A percentile compares a stretch with the other conserved stretches of the same genome.
These are phyloP conservation scores for Talaromyces sp. DNA, from an alignment of 2,329 filamentous ascomycete genomes.

Conservation along the genomic window DNA sequence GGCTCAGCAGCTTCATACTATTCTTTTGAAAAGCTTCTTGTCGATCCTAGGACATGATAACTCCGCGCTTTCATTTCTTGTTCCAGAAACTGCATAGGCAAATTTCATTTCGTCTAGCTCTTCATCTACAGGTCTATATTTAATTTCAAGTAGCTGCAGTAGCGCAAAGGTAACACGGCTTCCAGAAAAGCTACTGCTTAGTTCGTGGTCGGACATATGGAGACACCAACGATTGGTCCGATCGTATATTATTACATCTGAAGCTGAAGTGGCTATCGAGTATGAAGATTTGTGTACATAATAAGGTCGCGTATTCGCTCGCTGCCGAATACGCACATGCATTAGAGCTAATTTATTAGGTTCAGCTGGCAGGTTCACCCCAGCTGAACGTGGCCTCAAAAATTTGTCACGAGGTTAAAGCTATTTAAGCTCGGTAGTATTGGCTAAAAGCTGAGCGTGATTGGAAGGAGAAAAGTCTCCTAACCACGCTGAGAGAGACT, in stretches of 20 bases:
- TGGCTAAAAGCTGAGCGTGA: background rate
- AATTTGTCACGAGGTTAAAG: background rate
- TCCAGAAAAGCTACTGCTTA: background rate
- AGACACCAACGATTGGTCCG: background rate
- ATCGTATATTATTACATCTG: too few relatives aligned
- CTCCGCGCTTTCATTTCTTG: background rate
- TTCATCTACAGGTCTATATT: background rate
- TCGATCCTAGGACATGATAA: background rate
- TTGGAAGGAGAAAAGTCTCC: background rate
- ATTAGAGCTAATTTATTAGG: background rate
- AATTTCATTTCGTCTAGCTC: background rate
- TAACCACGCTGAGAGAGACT: background rate
- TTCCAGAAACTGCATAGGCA: background rate
- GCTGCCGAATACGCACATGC: conserved; percentile 7
- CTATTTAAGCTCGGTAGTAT: background rate
- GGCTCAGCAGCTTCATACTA: background rate
- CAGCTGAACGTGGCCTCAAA: background rate
- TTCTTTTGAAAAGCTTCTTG: background rate
- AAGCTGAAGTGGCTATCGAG: too few relatives aligned
- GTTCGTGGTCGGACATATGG: background rate
- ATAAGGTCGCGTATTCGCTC: background rate
- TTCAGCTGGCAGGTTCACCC: background rate
- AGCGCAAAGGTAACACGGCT: background rate
- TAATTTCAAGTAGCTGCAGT: background rate
- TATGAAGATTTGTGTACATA: too few relatives aligned